Evolutionary conservation across 768 basidiomycete genomes (phyloP).

Genomic region (Infundibulicybe gibba): DNA sequence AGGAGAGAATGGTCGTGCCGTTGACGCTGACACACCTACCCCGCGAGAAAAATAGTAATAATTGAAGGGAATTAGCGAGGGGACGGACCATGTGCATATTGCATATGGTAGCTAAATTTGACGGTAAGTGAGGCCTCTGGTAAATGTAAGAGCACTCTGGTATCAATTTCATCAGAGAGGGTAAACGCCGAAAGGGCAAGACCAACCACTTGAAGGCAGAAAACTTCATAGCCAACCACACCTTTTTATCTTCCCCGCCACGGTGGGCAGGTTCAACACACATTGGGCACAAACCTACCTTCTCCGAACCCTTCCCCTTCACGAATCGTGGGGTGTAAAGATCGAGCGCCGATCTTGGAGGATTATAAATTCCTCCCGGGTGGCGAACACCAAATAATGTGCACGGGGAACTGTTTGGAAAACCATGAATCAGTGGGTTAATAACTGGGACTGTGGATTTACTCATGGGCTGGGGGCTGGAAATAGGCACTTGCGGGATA

Average conservation of each 20-base stretch:
- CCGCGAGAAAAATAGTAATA: conserved; percentile 1
- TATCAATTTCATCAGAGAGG: neutral
- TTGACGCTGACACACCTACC: conserved; percentile 66
- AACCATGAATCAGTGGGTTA: neutral
- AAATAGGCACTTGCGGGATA: conserved; percentile 65
- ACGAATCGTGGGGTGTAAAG: conserved; percentile 80
- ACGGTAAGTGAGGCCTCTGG: neutral
- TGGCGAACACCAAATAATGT: conserved; percentile 27
- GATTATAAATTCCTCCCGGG: conserved; percentile 55
- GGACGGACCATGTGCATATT: conserved; percentile 67
- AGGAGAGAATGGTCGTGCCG: conserved; percentile 74
- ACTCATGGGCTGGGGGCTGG: conserved; percentile 35
- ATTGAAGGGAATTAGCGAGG: neutral
- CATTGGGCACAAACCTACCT: conserved; percentile 76
- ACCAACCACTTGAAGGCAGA: conserved; percentile 80
- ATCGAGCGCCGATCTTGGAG: conserved; percentile 57
- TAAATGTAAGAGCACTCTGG: too few species aligned
- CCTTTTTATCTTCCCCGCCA: conserved; percentile 58
- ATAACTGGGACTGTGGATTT: conserved; percentile 13
- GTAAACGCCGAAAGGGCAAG: neutral
- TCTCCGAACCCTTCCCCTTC: conserved; percentile 61
- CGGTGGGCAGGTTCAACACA: conserved; percentile 59
- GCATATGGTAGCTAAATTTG: conserved; percentile 70
- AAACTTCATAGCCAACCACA: conserved; percentile 79
- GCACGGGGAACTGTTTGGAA: conserved; percentile 27